These are phyloP conservation scores for Zea luxurians DNA, from an alignment of 176 grass and related monocot genomes.

Conservation along the genomic window DNA sequence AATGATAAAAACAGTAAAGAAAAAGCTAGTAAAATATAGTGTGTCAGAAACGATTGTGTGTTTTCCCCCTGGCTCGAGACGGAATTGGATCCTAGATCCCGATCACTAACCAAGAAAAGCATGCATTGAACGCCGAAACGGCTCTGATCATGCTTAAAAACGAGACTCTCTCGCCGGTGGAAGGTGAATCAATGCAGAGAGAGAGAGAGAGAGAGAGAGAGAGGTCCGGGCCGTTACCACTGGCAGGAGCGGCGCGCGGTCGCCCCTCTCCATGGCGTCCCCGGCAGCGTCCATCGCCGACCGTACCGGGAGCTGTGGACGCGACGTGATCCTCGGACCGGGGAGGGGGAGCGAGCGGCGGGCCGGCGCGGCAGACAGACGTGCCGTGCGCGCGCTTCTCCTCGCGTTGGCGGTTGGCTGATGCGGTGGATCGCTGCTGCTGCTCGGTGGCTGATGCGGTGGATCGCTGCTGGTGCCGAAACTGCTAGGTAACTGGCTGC, in stretches of 20 bases:
- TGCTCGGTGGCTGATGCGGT: neutral
- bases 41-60: no score
- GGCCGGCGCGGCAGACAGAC: neutral
- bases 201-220: no score
- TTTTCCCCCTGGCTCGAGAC: no score
- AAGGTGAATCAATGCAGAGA: no score
- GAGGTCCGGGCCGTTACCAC: constrained; percentile 17
- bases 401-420: neutral
- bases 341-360: neutral
- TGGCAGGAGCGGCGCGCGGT: constrained; percentile 26
- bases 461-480: neutral
- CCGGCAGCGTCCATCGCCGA: constrained; percentile 31
- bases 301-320: no score
- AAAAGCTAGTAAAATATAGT: no score
- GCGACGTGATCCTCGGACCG: neutral
- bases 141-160: no score
- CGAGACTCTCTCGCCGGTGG: neutral
- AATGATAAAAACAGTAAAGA: no score
- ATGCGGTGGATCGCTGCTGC: neutral
- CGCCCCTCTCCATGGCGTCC: constrained; percentile 54
- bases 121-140: neutral
- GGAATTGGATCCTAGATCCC: no score
- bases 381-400: no score
- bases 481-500: neutral
- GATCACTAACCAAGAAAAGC: no score